phyloP scores from a whole-genome alignment of 495 filamentous ascomycete species.

The Lasiosphaeris hirsuta region DNA sequence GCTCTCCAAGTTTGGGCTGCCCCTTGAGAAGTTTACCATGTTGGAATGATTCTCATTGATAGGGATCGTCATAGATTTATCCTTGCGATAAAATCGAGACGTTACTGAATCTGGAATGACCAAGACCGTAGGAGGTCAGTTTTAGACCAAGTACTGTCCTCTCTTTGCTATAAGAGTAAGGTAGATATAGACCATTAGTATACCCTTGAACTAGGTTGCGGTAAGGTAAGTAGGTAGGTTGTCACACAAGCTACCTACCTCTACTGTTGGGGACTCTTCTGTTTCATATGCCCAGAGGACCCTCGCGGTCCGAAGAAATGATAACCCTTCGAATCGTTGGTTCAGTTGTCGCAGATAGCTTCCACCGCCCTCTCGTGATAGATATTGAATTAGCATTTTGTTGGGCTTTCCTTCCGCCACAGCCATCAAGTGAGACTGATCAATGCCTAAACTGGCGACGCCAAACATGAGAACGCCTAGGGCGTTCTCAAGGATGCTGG shows the following conservation, averaged over 20 bases:
- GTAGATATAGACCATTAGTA: too few species aligned
- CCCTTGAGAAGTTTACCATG: slow-evolving; percentile 10
- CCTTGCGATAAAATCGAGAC: not conserved
- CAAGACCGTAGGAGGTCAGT: not conserved
- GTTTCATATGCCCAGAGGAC: slow-evolving; percentile 24
- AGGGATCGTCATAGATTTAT: not conserved
- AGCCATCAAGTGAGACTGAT: slow-evolving; percentile 9
- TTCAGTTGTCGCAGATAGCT: not conserved
- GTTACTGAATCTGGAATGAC: slow-evolving; percentile 11
- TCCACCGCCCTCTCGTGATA: not conserved
- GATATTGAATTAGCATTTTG: slow-evolving; percentile 9
- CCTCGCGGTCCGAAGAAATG: not conserved
- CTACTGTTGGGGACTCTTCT: not conserved
- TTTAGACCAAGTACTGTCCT: not conserved
- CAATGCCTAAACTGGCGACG: slow-evolving; percentile 31
- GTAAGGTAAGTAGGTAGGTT: too few species aligned
- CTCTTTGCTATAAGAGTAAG: not conserved
- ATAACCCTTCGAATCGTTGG: not conserved
- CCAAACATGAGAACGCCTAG: slow-evolving; percentile 34
- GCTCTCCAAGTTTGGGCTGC: not conserved
- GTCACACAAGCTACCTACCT: too few species aligned
- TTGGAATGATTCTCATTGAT: slow-evolving; percentile 13
- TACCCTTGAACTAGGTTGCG: too few species aligned
- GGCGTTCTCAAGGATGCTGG: slow-evolving; percentile 10
- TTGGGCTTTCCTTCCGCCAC: slow-evolving; percentile 15